Percentiles rank a stretch among this genome's conserved stretches.
These are phyloP conservation scores for Agrocybe pediades DNA, from an alignment of 768 basidiomycete species.

Conservation along the genomic window DNA sequence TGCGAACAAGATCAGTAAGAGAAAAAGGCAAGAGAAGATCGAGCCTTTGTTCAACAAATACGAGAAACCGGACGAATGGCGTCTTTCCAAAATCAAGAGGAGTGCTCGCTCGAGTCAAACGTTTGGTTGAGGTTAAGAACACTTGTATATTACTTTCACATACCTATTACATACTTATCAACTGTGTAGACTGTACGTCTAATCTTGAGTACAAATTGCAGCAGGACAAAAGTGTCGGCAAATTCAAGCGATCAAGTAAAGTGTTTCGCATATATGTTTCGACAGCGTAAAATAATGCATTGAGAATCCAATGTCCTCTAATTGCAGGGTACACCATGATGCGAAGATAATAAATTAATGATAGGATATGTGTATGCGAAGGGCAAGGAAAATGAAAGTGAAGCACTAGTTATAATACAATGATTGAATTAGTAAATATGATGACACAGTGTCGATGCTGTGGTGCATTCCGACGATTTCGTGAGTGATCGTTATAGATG, in stretches of 20 bases:
- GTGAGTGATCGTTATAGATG: neutral
- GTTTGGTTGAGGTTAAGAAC: constrained; percentile 66
- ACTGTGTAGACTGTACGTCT: neutral
- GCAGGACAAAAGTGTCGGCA: neutral
- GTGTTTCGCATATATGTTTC: neutral
- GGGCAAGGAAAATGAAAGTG: neutral
- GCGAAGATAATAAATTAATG: neutral
- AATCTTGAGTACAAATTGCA: neutral
- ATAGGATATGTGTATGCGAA: neutral
- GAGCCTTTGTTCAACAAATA: constrained; percentile 95
- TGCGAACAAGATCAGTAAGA: constrained; percentile 95
- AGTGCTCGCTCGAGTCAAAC: constrained; percentile 93
- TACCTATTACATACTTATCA: no score
- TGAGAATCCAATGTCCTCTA: neutral
- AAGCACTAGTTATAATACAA: neutral
- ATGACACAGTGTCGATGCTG: neutral
- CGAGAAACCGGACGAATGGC: constrained; percentile 94
- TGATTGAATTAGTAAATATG: neutral
- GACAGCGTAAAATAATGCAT: neutral
- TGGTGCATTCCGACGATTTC: neutral
- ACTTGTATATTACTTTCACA: neutral
- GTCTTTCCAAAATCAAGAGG: constrained; percentile 88
- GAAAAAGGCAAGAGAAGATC: constrained; percentile 96
- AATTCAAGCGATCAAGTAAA: neutral
- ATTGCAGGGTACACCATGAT: neutral